Evolutionary conservation across 176 grass and related monocot genomes (phyloP), one percentile per base, ranked within the genome.

Genomic region (Metroxylon sagu): DNA sequence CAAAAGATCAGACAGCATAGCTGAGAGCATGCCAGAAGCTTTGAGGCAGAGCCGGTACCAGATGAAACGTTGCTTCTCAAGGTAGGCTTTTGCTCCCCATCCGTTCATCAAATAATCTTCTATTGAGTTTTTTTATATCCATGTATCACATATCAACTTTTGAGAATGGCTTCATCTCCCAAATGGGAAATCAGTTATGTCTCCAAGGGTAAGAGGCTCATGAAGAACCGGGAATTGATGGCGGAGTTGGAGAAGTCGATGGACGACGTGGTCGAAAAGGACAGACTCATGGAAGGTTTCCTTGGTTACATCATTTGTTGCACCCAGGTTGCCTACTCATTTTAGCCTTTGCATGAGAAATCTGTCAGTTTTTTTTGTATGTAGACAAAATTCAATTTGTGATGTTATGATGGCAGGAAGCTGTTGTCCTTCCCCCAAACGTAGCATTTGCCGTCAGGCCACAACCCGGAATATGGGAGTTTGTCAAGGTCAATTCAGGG

Each of bases 381-480:
- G 2, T 68, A 61, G 27, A 31, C 25, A 66, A 54, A 5, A 70
- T 49, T 14, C 7, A 49, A 51, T 26, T 61, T 71, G n/a, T 59
- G 28, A 72, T 50, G 19, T 67, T 73, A 57, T 75, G 64, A 55
- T 64, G 58, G 14, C 76, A 98, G 93, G 93, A 98, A 78, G 93
- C 93, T 19, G 87, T 80, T 14, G 87, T 89, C 59, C 81, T 98
- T 59, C 93, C 93, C 18, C 93, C 93, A 4, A 73, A 71, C 19
- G 73, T 98, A 1, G 84, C 88, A 7, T 92, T 92, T 23, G 84
- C 87, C 6, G 93, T 98, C 48, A 84, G 93, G 74, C 52, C 76
- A 60, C 78, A 98, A 62, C 93, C 87, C 39, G 88, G 93, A 59
- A 77, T 98, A 23, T 98, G 93, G 93, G 93, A 98, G 82, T 81